A percentile compares a stretch with the other conserved stretches of the same genome.
Conservation (phyloP, 176 grass and related monocot genomes). For the Carex parvula region DNA sequence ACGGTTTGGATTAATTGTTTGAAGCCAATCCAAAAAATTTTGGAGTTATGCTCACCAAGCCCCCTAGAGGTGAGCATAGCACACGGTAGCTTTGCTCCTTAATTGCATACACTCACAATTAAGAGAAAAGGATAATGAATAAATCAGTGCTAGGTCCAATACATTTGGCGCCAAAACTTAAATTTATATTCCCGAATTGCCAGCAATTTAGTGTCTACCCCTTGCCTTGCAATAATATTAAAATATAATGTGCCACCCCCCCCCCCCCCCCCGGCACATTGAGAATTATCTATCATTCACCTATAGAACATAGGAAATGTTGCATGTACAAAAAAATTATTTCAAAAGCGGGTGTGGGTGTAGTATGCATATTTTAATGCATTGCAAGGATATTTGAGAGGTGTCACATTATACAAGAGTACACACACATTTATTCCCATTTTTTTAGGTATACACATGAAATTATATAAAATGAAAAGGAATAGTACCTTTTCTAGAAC, state of each 20-base stretch:
- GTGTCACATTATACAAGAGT: not conserved
- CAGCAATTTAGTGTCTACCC: not conserved
- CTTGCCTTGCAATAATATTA: not conserved
- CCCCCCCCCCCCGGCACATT: not conserved
- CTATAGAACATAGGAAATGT: not conserved
- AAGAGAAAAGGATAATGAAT: not conserved
- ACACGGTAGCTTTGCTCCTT: not conserved
- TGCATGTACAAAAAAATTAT: not conserved
- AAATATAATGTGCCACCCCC: not conserved
- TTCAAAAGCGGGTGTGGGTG: not conserved
- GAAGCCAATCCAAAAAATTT: too few species aligned
- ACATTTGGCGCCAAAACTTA: not conserved
- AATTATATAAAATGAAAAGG: constrained; percentile 32
- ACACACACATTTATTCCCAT: not conserved
- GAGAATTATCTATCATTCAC: not conserved
- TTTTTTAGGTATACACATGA: not conserved
- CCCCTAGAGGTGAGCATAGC: too few species aligned
- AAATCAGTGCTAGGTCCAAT: not conserved
- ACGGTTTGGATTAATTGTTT: too few species aligned
- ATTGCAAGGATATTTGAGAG: not conserved
- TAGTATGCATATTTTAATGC: not conserved
- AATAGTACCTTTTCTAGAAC: constrained; percentile 80
- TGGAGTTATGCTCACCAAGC: too few species aligned
- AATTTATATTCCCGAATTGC: not conserved
- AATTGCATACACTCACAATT: not conserved